Evolutionary conservation across 352 stramenopile species (phyloP).

Genomic region (Phytophthora podocarpi): DNA sequence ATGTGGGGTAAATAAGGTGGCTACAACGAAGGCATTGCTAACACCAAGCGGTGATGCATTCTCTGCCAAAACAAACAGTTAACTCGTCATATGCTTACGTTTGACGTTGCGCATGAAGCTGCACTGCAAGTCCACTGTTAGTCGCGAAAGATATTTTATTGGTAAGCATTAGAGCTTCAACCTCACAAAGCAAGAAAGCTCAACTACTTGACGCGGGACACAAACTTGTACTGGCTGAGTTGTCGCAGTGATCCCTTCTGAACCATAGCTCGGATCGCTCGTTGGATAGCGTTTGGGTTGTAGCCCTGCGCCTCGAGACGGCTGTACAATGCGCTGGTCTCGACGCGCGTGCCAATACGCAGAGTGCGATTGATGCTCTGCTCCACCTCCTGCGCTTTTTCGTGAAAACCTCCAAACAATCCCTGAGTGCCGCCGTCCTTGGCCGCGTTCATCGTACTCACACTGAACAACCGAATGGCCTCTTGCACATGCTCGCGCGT

Average conservation of each 20-base stretch:
- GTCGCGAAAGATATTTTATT: conserved; percentile 26
- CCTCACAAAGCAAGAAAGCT: not conserved
- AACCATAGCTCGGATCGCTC: conserved; percentile 86
- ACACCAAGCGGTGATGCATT: not conserved
- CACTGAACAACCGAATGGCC: conserved; percentile 97
- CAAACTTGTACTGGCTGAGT: conserved; percentile 89
- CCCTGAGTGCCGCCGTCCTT: conserved; percentile 89
- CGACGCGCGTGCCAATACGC: conserved; percentile 77
- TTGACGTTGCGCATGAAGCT: conserved; percentile 5
- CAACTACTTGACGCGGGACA: conserved; percentile 72
- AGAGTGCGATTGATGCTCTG: conserved; percentile 85
- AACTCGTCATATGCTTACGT: too few relatives aligned
- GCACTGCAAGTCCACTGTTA: not conserved
- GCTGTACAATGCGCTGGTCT: conserved; percentile 82
- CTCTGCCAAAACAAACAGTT: too few relatives aligned
- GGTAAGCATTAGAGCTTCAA: not conserved
- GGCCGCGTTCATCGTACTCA: conserved; percentile 98
- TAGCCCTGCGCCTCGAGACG: conserved; percentile 83
- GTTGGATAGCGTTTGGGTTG: conserved; percentile 87
- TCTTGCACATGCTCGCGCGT: conserved; percentile 94
- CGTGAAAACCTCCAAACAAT: conserved; percentile 78
- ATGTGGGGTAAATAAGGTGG: conserved; percentile 11
- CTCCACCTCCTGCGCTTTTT: conserved; percentile 85
- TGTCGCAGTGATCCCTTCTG: conserved; percentile 82
- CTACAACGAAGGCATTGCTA: too few relatives aligned